Conservation (phyloP, 371 early-diverging fungal species). For the Mucor velutinosus region DNA sequence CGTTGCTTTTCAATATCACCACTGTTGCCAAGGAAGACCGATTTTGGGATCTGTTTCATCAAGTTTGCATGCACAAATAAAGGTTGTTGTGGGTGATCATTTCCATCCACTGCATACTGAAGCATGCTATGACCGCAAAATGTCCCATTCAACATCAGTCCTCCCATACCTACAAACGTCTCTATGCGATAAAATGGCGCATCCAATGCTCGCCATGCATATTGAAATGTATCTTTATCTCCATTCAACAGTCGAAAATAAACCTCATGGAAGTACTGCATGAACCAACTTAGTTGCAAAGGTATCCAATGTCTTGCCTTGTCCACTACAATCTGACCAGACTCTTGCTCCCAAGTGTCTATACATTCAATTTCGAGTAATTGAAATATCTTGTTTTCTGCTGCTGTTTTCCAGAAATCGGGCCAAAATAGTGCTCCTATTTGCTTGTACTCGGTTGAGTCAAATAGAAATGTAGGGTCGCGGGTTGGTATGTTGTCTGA, state of each 20-base stretch:
- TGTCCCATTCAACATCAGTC: constrained; percentile 16
- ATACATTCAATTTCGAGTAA: constrained; percentile 31
- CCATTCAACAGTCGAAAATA: constrained; percentile 45
- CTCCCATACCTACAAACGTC: constrained; percentile 40
- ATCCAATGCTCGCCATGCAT: constrained; percentile 40
- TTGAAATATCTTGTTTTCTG: constrained; percentile 38
- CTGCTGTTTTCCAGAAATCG: constrained; percentile 55
- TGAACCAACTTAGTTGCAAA: constrained; percentile 39
- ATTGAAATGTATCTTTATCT: constrained; percentile 48
- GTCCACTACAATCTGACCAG: constrained; percentile 44
- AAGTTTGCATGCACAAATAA: constrained; percentile 47
- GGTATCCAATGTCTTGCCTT: constrained; percentile 35
- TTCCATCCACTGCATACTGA: constrained; percentile 23
- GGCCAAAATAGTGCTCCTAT: constrained; percentile 60
- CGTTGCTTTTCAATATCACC: constrained; percentile 5
- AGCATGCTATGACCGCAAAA: constrained; percentile 50
- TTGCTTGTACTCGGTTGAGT: constrained; percentile 30
- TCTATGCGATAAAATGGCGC: constrained; percentile 31
- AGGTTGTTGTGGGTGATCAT: constrained; percentile 7
- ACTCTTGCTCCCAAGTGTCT: constrained; percentile 52
- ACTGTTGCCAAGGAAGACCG: constrained; percentile 10
- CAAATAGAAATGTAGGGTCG: constrained; percentile 53
- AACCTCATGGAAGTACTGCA: constrained; percentile 36
- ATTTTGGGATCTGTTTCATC: constrained; percentile 39
- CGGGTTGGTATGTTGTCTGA: constrained; percentile 49